Evolutionary conservation across 352 stramenopile genomes (phyloP).

Genomic region (Phytophthora crassamura): DNA sequence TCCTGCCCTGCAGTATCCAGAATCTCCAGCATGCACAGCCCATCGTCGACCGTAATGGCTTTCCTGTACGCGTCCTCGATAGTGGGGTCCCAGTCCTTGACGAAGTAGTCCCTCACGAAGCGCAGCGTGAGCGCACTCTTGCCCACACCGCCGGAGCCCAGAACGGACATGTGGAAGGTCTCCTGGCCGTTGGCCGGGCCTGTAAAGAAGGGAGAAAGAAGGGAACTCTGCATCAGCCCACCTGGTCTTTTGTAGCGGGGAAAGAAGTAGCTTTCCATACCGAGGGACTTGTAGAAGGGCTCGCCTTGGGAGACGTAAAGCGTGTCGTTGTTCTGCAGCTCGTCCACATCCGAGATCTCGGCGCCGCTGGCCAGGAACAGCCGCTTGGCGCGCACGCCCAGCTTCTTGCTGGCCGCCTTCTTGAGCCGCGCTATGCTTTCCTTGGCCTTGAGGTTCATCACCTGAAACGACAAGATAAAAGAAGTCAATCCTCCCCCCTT

Average conservation of each 20-base stretch:
- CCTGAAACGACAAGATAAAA: constrained; percentile 39
- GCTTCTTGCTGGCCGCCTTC: constrained; percentile 87
- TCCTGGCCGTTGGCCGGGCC: constrained; percentile 74
- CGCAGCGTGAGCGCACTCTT: constrained; percentile 91
- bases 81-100: constrained; percentile 92
- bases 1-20: constrained; percentile 92
- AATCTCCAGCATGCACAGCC: constrained; percentile 90
- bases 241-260: not conserved
- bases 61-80: constrained; percentile 93
- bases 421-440: constrained; percentile 82
- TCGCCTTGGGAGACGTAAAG: constrained; percentile 88
- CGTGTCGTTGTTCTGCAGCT: constrained; percentile 91
- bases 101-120: constrained; percentile 92
- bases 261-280: constrained; percentile 13
- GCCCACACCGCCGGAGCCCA: constrained; percentile 90
- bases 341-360: constrained; percentile 87
- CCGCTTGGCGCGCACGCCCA: constrained; percentile 76
- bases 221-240: not conserved
- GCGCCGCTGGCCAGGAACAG: constrained; percentile 83
- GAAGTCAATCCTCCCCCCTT: constrained; percentile 3
- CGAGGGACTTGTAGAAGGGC: constrained; percentile 82
- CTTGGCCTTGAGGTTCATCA: constrained; percentile 82
- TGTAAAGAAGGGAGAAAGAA: constrained; percentile 16
- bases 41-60: constrained; percentile 85
- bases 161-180: constrained; percentile 88